Percentiles rank a stretch among this genome's conserved stretches.
Conservation (phyloP, 805 yeast genomes). For the Candida lessepsii region DNA sequence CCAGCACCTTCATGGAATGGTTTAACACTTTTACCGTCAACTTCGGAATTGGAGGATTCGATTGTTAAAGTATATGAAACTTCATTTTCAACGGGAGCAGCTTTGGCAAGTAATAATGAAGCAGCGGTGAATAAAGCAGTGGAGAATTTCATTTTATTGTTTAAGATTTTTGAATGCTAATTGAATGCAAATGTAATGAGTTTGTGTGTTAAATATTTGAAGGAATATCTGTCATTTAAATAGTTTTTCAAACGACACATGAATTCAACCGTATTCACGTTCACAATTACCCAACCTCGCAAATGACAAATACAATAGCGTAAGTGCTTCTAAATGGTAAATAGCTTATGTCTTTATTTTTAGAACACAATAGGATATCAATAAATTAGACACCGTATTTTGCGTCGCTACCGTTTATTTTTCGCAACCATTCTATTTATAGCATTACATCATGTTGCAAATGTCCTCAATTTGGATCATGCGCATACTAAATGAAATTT, state of each 20-base stretch:
- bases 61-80: constrained; percentile 18
- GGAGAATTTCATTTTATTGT: constrained; percentile 13
- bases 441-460: neutral
- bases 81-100: constrained; percentile 11
- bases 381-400: neutral
- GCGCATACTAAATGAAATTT: too few relatives aligned
- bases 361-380: neutral
- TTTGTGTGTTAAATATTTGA: neutral
- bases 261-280: too few relatives aligned
- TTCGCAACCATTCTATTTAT: neutral
- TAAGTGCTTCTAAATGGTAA: neutral
- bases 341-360: neutral
- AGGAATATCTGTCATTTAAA: too few relatives aligned
- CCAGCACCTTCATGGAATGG: constrained; percentile 47
- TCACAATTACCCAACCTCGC: too few relatives aligned
- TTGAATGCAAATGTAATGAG: too few relatives aligned
- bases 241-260: too few relatives aligned
- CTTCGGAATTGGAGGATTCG: constrained; percentile 22
- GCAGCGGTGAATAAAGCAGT: constrained; percentile 14
- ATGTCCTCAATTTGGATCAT: too few relatives aligned
- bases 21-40: constrained; percentile 30
- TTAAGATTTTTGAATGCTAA: neutral
- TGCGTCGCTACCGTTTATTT: neutral
- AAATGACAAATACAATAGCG: too few relatives aligned
- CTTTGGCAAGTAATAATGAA: constrained; percentile 10